Conservation (phyloP, 768 basidiomycete species). For the Cyclocybe cylindracea region DNA sequence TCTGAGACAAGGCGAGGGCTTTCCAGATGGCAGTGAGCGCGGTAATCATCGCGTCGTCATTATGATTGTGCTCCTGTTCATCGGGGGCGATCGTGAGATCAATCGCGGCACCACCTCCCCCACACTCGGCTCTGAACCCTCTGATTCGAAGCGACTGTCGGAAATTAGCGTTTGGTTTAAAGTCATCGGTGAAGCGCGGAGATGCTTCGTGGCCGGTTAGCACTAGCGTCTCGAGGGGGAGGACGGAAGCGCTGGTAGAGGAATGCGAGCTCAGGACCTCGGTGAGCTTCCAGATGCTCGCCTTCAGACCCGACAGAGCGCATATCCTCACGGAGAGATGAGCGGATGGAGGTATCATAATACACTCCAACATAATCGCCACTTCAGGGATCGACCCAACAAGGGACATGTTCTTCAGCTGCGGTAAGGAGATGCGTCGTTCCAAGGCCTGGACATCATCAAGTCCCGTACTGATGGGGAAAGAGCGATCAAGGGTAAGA, state of each 20-base stretch:
- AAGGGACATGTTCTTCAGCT: slow-evolving; percentile 28
- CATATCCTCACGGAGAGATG: slow-evolving; percentile 26
- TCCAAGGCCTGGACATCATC: slow-evolving; percentile 15
- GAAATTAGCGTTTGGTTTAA: slow-evolving; percentile 27
- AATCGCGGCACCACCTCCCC: slow-evolving; percentile 23
- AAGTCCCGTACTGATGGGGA: slow-evolving; percentile 26
- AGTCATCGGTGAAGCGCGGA: slow-evolving; percentile 18
- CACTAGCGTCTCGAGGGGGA: slow-evolving; percentile 28
- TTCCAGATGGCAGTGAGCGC: slow-evolving; percentile 31
- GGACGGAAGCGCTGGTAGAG: slow-evolving; percentile 15
- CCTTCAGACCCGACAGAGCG: slow-evolving; percentile 27
- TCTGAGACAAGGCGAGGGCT: slow-evolving; percentile 29
- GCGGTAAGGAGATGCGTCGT: slow-evolving; percentile 24
- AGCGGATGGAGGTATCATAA: slow-evolving; percentile 27
- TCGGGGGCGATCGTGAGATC: slow-evolving; percentile 33
- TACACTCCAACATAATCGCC: slow-evolving; percentile 26
- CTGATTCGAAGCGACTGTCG: slow-evolving; percentile 34
- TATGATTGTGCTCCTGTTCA: slow-evolving; percentile 9
- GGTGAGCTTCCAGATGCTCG: slow-evolving; percentile 26
- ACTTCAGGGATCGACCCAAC: slow-evolving; percentile 32
- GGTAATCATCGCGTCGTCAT: slow-evolving; percentile 34
- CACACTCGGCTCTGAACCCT: slow-evolving; percentile 27
- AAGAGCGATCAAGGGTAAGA: slow-evolving; percentile 34
- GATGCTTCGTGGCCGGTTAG: slow-evolving; percentile 29
- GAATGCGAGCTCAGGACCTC: slow-evolving; percentile 26